These are phyloP conservation scores for Pseudocercospora eumusae DNA, from an alignment of 2,329 filamentous ascomycete species.

Conservation along the genomic window DNA sequence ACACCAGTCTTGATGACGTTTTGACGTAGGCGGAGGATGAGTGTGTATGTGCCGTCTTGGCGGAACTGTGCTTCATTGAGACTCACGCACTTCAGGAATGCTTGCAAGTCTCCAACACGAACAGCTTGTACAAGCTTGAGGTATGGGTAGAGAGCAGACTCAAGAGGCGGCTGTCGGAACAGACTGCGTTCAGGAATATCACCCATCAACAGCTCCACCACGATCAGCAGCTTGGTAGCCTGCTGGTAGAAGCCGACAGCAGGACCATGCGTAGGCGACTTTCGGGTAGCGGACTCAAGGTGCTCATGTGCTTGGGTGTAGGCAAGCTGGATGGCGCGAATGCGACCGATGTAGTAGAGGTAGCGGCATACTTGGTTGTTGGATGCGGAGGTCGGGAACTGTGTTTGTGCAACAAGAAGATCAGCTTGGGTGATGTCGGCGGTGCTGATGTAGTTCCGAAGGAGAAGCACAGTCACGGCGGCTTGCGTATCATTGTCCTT, in stretches of 20 bases:
- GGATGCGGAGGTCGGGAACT: conserved; percentile 89
- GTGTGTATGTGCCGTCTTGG: conserved; percentile 89
- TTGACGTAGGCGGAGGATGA: conserved; percentile 90
- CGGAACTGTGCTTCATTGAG: conserved; percentile 82
- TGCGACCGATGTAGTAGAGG: conserved; percentile 94
- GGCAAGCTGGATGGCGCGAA: conserved; percentile 91
- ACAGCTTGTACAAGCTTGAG: conserved; percentile 92
- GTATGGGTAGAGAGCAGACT: conserved; percentile 87
- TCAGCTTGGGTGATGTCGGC: conserved; percentile 97
- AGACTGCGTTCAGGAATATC: conserved; percentile 94
- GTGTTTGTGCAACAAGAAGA: conserved; percentile 89
- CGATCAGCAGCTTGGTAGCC: conserved; percentile 91
- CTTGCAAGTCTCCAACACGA: conserved; percentile 91
- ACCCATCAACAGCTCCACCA: conserved; percentile 96
- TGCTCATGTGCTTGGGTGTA: conserved; percentile 98
- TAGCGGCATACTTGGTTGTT: conserved; percentile 99
- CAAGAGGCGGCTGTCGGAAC: conserved; percentile 86
- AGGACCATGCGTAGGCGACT: conserved; percentile 85
- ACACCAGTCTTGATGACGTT: conserved; percentile 99
- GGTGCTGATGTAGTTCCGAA: conserved; percentile 93
- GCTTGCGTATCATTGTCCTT: conserved; percentile 98
- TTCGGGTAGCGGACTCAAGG: conserved; percentile 87
- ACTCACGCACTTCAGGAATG: conserved; percentile 84
- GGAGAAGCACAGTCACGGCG: conserved; percentile 87
- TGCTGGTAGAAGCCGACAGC: conserved; percentile 95